Evolutionary conservation across 75 land plant genomes (phyloP), one percentile per base, ranked within the genome.

Genomic region (Pinus albicaulis): DNA sequence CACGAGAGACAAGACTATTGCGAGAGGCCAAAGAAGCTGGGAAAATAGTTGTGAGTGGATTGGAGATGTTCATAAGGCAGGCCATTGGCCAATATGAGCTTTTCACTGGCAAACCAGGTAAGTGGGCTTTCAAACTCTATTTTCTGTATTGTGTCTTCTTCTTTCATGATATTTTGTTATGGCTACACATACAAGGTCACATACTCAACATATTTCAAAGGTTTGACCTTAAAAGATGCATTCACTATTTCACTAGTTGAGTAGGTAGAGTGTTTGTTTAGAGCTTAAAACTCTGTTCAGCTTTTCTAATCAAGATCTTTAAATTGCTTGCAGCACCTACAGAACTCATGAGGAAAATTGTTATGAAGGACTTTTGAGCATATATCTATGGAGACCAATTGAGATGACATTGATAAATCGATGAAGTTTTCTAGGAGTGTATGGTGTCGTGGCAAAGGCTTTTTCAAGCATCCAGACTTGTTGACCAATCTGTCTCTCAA

Each of bases 51-150:
- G 95, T 92, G 23, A 86, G 91, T 64, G 95, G 95, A 65, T 69
- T 86, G 14, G 95, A 92, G 80, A 92, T 92, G 95, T 92, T 92
- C 84, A 80, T 86, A 20, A 80, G 94, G 44, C 95, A 92, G 59
- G 95, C 91, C 3, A 72, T 84, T 74, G 88, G 78, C n/a, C 95
- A 92, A 60, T 91, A 88, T 62, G 78, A 80, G 34, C 76, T 82
- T 56, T 92, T 92, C 81, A 91, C 95, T 55, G 86, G 80, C 56
- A 68, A 70, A 26, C 73, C 65, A 73, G 88, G 94, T 92, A 88
- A 11, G 36, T 52, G 69, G 48, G 31, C 17, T 34, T 17, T 70
- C 38, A 70, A 19, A 31, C 7, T 38, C 26, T 70, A 15, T n/a
- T 7, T 38, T 31, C 8, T 31, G 38, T 12, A 17, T 48, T 48